Evolutionary conservation across 768 basidiomycete species (phyloP).

Genomic region (Boletus fagicola): DNA sequence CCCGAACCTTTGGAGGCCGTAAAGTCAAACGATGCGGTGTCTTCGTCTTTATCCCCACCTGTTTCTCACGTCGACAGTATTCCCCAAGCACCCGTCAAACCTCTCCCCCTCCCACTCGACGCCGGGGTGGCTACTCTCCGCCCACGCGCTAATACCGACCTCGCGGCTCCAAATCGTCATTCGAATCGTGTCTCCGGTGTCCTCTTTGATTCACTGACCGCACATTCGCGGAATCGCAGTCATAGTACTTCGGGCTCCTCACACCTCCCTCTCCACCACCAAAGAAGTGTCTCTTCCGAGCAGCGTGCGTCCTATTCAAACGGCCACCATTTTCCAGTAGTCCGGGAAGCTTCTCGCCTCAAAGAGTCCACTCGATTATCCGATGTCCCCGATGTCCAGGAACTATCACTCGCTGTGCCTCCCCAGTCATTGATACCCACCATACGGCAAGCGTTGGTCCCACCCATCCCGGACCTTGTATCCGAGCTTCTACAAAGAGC

Average conservation of each 20-base stretch:
- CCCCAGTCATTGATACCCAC: neutral
- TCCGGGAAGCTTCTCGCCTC: constrained; percentile 7
- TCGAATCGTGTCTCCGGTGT: constrained; percentile 10
- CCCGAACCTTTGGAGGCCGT: neutral
- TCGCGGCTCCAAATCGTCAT: constrained; percentile 3
- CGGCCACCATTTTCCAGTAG: neutral
- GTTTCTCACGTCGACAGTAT: neutral
- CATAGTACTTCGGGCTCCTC: constrained; percentile 8
- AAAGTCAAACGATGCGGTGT: neutral
- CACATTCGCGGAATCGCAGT: constrained; percentile 24
- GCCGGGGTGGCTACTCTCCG: constrained; percentile 5
- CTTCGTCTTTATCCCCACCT: neutral
- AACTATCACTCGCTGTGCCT: neutral
- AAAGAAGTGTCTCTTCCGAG: constrained; percentile 7
- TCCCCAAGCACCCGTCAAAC: constrained; percentile 1
- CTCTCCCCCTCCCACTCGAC: constrained; percentile 4
- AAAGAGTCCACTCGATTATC: constrained; percentile 3
- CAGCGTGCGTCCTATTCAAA: neutral
- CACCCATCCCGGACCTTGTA: constrained; percentile 54
- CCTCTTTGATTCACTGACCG: constrained; percentile 5
- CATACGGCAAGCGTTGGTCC: constrained; percentile 50
- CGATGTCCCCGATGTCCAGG: constrained; percentile 4
- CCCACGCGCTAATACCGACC: constrained; percentile 30
- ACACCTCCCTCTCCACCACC: neutral
- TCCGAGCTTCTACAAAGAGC: constrained; percentile 59